Base-by-base conservation (phyloP, 164 flowering plant species). In the Chimonanthus salicifolius region DNA sequence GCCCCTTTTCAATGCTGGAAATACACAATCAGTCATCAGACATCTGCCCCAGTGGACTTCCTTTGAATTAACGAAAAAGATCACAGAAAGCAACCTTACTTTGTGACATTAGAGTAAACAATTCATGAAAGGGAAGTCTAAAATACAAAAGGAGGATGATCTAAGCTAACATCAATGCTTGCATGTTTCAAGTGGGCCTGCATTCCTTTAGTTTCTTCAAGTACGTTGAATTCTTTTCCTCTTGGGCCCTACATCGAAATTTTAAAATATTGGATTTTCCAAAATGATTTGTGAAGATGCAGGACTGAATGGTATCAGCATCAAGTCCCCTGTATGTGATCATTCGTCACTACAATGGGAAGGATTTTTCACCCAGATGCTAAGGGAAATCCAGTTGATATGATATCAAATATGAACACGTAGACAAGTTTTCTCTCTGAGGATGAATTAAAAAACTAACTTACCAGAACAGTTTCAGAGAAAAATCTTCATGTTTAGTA, bases 1-100 rank as follows among this genome's bases (percentile, higher is more conserved):
- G 81, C 74, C 91, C 97, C 81, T 91, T 96, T 79, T 85, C 89
- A 76, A 96, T 79, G 48, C 99, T 94, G 62, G 43, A 77, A 76
- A 67, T 21, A 48, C 9, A 51, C 58, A 51, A 51, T 8, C 58
- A 51, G 58, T 15, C 58, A 51, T 51, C 58, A 51, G 58, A 51
- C 33, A 33, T 33, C 33, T 33, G 33, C 33, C 62, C 2, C 78
- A 70, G 77, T 21, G 76, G 2, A 48, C 15, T 15, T 71, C 65
- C 62, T 80, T 45, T 83, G 75, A 74, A 71, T 43, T 62, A 58
- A 62, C 33, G n/a, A 62, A 8, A 33, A 62, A 16, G 33, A 18
- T 11, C 20, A 33, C n/a, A 62, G 65, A 7, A 62, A 7, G 8
- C 65, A 62, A 20, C n/a, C 3, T 33, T 62, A 16, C 62, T 16